These are phyloP conservation scores for Suillus luteus DNA, from an alignment of 768 basidiomycete species.

Conservation along the genomic window DNA sequence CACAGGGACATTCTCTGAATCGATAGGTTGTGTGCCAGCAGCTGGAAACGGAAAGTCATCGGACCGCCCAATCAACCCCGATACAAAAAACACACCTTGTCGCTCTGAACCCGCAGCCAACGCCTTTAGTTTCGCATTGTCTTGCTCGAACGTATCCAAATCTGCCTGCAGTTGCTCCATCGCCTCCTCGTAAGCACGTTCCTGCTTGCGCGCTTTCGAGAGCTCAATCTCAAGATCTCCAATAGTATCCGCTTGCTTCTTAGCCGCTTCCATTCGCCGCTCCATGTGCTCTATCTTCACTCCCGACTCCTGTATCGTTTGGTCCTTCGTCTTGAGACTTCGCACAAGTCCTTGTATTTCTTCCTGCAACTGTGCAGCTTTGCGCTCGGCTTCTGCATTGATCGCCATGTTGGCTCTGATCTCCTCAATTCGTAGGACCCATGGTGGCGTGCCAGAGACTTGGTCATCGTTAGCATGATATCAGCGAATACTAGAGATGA, in stretches of 20 bases:
- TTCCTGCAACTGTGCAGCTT: conserved; percentile 82
- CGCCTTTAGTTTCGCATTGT: conserved; percentile 81
- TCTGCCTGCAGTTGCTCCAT: conserved; percentile 93
- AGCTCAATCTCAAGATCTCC: conserved; percentile 80
- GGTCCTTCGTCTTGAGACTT: conserved; percentile 85
- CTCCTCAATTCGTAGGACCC: conserved; percentile 79
- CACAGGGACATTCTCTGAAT: conserved; percentile 62
- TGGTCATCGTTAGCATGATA: conserved; percentile 3
- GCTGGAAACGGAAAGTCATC: conserved; percentile 27
- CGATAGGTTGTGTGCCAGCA: conserved; percentile 50
- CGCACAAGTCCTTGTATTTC: conserved; percentile 88
- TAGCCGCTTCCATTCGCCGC: conserved; percentile 85
- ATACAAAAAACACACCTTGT: conserved; percentile 52
- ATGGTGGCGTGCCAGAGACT: conserved; percentile 82
- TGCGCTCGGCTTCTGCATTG: conserved; percentile 91
- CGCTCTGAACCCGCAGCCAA: conserved; percentile 66
- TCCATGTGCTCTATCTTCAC: conserved; percentile 98
- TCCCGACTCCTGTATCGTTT: conserved; percentile 80
- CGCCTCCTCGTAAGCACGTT: conserved; percentile 87
- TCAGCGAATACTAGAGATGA: conserved; percentile 2
- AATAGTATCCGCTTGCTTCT: conserved; percentile 87
- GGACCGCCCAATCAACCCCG: background rate
- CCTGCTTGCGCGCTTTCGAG: conserved; percentile 81
- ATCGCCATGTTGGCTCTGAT: conserved; percentile 81
- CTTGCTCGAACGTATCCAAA: conserved; percentile 82